phyloP scores from a whole-genome alignment of 139 green algal species.

The Tetraselmis chui region DNA sequence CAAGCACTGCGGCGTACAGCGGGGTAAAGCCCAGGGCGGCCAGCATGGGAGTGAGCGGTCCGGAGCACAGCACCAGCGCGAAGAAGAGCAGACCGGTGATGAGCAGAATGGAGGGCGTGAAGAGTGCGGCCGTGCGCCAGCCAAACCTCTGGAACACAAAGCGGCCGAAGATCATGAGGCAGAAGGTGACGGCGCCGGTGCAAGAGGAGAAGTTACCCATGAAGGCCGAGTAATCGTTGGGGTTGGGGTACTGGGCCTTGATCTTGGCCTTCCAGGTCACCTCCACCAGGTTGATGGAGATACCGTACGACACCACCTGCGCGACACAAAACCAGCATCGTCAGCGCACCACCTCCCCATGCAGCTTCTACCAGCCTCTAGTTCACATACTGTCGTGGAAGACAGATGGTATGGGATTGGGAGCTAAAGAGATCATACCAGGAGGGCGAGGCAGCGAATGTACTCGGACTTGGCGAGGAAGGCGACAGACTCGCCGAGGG shows the following conservation, averaged over 20 bases:
- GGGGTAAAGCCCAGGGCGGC: conserved; percentile 81
- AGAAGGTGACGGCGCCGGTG: conserved; percentile 87
- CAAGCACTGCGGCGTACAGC: conserved; percentile 90
- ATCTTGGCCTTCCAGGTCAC: conserved; percentile 99
- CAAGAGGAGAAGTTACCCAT: conserved; percentile 83
- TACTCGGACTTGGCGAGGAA: conserved; percentile 92
- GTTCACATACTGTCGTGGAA: not conserved
- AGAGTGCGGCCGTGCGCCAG: conserved; percentile 91
- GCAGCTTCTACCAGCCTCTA: not conserved
- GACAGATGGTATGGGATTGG: not conserved
- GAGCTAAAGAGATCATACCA: conserved; percentile 42
- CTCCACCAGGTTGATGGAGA: conserved; percentile 99
- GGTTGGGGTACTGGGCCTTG: conserved; percentile 98
- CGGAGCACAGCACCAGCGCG: conserved; percentile 79
- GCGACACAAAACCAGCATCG: not conserved
- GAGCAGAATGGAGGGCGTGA: conserved; percentile 94
- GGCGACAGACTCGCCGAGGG: conserved; percentile 83
- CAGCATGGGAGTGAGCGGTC: conserved; percentile 67
- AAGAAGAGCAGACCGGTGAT: conserved; percentile 95
- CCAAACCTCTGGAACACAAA: conserved; percentile 94
- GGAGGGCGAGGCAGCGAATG: conserved; percentile 90
- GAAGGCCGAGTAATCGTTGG: conserved; percentile 90
- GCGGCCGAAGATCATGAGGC: conserved; percentile 92
- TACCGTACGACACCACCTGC: conserved; percentile 90
- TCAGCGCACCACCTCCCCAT: not conserved